These are phyloP conservation scores for Ceratocystiopsis minuta DNA, from an alignment of 2,329 filamentous ascomycete genomes.

Conservation along the genomic window DNA sequence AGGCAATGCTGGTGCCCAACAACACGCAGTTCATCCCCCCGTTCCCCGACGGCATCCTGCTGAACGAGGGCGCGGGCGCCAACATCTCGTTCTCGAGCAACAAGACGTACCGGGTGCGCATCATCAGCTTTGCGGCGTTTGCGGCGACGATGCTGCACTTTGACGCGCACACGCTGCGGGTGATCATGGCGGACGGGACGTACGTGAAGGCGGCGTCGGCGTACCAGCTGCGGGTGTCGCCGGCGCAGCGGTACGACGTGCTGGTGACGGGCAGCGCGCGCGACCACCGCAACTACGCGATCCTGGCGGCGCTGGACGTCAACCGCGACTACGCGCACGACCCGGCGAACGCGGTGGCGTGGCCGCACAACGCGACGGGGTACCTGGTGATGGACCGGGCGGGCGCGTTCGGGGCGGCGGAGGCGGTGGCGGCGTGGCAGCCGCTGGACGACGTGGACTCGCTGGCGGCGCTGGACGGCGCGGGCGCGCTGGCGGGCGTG, in stretches of 20 bases:
- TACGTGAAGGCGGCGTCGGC: slow-evolving; percentile 20
- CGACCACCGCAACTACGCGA: slow-evolving; percentile 23
- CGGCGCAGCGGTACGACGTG: slow-evolving; percentile 28
- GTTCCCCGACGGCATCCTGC: slow-evolving; percentile 20
- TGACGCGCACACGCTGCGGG: slow-evolving; percentile 23
- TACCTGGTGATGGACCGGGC: slow-evolving; percentile 21
- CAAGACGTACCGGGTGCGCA: slow-evolving; percentile 28
- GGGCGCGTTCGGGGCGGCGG: slow-evolving; percentile 11
- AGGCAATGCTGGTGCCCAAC: slow-evolving; percentile 21
- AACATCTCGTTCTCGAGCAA: slow-evolving; percentile 20
- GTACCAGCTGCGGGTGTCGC: slow-evolving; percentile 22
- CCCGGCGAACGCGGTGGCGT: slow-evolving; percentile 10
- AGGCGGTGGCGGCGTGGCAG: slow-evolving; percentile 20
- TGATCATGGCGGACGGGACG: slow-evolving; percentile 26
- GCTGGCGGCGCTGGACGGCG: slow-evolving; percentile 34
- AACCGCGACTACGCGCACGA: slow-evolving; percentile 24
- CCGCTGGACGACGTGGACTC: slow-evolving; percentile 42
- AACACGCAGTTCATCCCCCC: slow-evolving; percentile 24
- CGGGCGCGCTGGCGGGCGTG: slow-evolving; percentile 18
- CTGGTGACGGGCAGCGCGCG: slow-evolving; percentile 17
- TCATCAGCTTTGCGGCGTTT: slow-evolving; percentile 28
- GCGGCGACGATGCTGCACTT: slow-evolving; percentile 26
- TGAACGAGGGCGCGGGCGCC: slow-evolving; percentile 24
- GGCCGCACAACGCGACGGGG: slow-evolving; percentile 24
- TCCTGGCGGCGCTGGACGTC: slow-evolving; percentile 24